Conservation (phyloP, 331 rosid genomes). For the Spiraea crenata region DNA sequence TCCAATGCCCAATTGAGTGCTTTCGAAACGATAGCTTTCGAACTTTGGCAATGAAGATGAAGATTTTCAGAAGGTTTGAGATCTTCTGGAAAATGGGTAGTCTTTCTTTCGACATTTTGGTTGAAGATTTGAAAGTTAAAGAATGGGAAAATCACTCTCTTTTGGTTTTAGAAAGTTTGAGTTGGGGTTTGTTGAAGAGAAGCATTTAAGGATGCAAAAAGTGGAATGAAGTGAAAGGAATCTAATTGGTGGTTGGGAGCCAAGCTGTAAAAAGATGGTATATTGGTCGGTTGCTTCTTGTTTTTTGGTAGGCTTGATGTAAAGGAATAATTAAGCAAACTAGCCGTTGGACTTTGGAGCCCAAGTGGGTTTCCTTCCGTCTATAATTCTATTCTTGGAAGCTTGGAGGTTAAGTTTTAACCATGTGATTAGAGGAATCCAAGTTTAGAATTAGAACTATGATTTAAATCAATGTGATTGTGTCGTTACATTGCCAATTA, state of each 20-base stretch:
- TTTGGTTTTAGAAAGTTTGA: constrained; percentile 15
- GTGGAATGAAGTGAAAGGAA: constrained; percentile 16
- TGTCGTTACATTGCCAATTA: no score
- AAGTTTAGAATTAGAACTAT: no score
- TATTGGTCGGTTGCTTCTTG: constrained; percentile 50
- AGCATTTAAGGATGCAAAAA: constrained; percentile 39
- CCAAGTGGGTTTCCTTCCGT: constrained; percentile 13
- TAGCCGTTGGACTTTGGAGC: constrained; percentile 50
- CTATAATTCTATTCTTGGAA: neutral
- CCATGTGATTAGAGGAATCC: no score
- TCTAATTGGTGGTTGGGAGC: constrained; percentile 30
- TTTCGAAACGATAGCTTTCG: constrained; percentile 42
- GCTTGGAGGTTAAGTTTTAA: neutral
- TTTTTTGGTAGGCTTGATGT: neutral
- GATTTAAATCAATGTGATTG: no score
- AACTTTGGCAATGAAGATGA: constrained; percentile 36
- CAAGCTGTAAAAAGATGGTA: constrained; percentile 45
- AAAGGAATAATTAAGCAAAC: constrained; percentile 23
- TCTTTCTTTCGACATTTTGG: constrained; percentile 45
- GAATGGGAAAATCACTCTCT: neutral
- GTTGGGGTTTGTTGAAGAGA: neutral
- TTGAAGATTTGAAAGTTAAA: neutral
- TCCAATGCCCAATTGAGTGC: constrained; percentile 39
- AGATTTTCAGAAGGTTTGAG: constrained; percentile 33
- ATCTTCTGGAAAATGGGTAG: constrained; percentile 38